phyloP scores from a whole-genome alignment of 208 protist species.

The Wallacemonas collosoma region DNA sequence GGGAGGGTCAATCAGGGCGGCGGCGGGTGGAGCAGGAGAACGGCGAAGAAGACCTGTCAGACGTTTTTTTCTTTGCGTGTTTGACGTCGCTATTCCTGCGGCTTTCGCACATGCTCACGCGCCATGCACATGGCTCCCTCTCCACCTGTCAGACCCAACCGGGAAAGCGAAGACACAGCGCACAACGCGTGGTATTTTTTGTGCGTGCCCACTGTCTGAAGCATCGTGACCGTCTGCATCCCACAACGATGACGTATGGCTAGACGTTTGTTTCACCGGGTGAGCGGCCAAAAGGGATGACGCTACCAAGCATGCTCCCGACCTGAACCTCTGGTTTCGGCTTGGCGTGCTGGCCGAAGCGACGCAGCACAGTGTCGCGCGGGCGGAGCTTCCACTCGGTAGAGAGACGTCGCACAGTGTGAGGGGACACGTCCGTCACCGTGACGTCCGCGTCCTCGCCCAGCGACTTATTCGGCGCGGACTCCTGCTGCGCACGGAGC shows the following conservation, averaged over 20 bases:
- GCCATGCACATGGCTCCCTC: too few relatives aligned
- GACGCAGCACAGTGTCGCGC: slow-evolving; percentile 74
- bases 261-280: slow-evolving; percentile 74
- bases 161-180: too few relatives aligned
- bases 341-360: slow-evolving; percentile 72
- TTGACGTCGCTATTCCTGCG: too few relatives aligned
- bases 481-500: slow-evolving; percentile 25
- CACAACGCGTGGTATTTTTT: too few relatives aligned
- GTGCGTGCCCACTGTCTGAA: too few relatives aligned
- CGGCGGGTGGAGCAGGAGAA: background rate
- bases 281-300: slow-evolving; percentile 74
- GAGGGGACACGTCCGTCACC: slow-evolving; percentile 51
- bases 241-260: background rate
- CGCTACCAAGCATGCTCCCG: slow-evolving; percentile 79
- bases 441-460: slow-evolving; percentile 51
- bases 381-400: slow-evolving; percentile 69
- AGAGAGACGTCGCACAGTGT: slow-evolving; percentile 66
- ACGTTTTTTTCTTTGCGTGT: too few relatives aligned
- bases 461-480: slow-evolving; percentile 25
- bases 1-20: background rate
- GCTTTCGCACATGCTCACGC: too few relatives aligned
- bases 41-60: too few relatives aligned
- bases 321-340: slow-evolving; percentile 43
- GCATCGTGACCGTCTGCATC: too few relatives aligned
- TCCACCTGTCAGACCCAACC: too few relatives aligned